Base-by-base conservation (phyloP, 2,329 filamentous ascomycete genomes). In the Shiraia sp. region DNA sequence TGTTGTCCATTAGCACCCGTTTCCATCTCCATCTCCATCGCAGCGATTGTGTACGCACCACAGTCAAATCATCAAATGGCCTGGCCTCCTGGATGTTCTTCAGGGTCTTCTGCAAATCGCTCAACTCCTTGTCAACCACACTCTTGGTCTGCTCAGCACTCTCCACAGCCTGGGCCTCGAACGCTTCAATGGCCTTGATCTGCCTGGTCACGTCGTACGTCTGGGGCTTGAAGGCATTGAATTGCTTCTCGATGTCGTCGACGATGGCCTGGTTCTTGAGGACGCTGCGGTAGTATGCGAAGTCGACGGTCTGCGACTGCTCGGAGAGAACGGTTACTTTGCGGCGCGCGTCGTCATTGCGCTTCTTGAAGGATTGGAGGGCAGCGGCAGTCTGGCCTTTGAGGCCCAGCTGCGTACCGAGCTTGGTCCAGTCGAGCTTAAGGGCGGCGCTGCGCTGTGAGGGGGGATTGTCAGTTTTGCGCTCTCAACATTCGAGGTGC, bases 341-440 rank as follows among this genome's bases (percentile, higher is more conserved):
- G 79, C 93, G 92, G 77, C 92, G 91, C 71, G 90, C 92, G 73
- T 96, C 91, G 72, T 99, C 93, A 81, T 97, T 96, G 79, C 93
- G 91, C 85, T 96, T 93, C 85, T 99, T 99, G 87, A 99, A 99
- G 58, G 89, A 83, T 73, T 92, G 87, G 51, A 99, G 90, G 51
- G 92, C 87, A 66, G 86, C 78, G 61, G 89, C 91, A 61, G 93
- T 99, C 79, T 90, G 88, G 73, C 93, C 93, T 75, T 89, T 89
- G 74, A 99, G 90, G 74, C 92, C 92, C 68, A 99, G 90, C 70
- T 92, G 95, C 77, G 82, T 84, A 76, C 87, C 87, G 70, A 99
- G 84, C 79, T 95, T 93, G 78, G 84, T 84, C 93, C 93, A 99
- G 86, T 99, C 93, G 82, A 99, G 84, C 85, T 97, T 99, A 77